Evolutionary conservation across 768 basidiomycete genomes (phyloP).

Genomic region (Macrolepiota albuminosa): DNA sequence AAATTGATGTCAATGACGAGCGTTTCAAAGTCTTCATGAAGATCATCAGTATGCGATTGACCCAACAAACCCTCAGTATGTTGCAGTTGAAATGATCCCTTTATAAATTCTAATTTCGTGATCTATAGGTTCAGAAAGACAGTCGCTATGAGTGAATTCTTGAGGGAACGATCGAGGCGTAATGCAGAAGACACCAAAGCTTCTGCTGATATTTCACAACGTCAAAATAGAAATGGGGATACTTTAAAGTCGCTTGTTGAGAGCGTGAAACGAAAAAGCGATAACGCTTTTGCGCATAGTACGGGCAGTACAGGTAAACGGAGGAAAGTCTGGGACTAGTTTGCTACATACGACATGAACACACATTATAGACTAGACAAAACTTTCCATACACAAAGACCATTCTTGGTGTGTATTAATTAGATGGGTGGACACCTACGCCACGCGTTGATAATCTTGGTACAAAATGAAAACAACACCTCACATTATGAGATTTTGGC

Average conservation of each 20-base stretch:
- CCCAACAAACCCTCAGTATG: constrained; percentile 91
- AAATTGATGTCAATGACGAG: constrained; percentile 79
- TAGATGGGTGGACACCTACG: not conserved
- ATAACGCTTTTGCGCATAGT: constrained; percentile 19
- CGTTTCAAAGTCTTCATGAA: constrained; percentile 88
- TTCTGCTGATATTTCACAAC: constrained; percentile 10
- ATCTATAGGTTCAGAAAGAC: constrained; percentile 82
- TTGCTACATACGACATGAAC: not conserved
- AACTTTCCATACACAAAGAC: not conserved
- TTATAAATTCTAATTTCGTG: constrained; percentile 2
- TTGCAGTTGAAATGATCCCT: constrained; percentile 12
- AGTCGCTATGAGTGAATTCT: constrained; percentile 79
- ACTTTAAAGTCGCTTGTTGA: constrained; percentile 70
- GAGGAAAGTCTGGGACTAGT: constrained; percentile 26
- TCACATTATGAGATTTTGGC: constrained; percentile 63
- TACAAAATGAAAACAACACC: not conserved
- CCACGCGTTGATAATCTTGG: not conserved
- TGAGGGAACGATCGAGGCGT: constrained; percentile 77
- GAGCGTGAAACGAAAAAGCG: constrained; percentile 81
- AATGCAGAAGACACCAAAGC: constrained; percentile 34
- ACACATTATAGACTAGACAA: not conserved
- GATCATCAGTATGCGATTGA: constrained; percentile 94
- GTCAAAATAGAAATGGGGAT: constrained; percentile 14
- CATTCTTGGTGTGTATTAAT: not conserved
- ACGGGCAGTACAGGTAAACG: constrained; percentile 36